Conservation (phyloP, 2,329 filamentous ascomycete genomes). For the Ascosphaera aggregata region DNA sequence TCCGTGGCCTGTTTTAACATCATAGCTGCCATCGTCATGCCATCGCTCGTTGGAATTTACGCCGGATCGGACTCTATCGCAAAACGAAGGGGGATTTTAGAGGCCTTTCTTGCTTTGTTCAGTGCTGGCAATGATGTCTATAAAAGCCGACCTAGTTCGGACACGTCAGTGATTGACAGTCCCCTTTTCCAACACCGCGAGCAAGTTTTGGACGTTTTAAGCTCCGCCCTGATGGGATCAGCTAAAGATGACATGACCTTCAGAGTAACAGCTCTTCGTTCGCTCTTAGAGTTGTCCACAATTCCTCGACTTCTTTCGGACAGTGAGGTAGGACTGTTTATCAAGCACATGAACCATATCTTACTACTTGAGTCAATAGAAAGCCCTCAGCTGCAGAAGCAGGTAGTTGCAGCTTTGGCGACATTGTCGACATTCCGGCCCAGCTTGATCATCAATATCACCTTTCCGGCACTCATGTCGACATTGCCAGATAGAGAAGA, state of each 20-base stretch:
- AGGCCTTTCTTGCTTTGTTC: conserved; percentile 34
- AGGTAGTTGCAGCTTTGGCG: conserved; percentile 33
- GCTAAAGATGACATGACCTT: conserved; percentile 28
- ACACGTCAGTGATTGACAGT: conserved; percentile 21
- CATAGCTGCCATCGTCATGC: conserved; percentile 31
- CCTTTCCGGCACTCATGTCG: conserved; percentile 42
- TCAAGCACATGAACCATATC: conserved; percentile 36
- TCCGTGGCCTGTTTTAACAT: conserved; percentile 31
- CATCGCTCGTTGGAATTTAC: conserved; percentile 35
- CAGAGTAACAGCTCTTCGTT: conserved; percentile 23
- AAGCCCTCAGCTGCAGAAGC: conserved; percentile 32
- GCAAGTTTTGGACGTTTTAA: conserved; percentile 30
- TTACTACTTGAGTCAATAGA: conserved; percentile 34
- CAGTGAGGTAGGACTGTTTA: conserved; percentile 27
- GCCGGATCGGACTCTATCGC: conserved; percentile 36
- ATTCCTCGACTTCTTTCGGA: conserved; percentile 25
- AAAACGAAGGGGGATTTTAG: conserved; percentile 38
- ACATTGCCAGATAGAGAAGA: conserved; percentile 34
- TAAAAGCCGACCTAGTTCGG: conserved; percentile 19
- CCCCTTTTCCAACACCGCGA: conserved; percentile 21
- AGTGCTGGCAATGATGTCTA: conserved; percentile 33
- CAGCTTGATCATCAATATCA: conserved; percentile 37
- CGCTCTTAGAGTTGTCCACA: conserved; percentile 22
- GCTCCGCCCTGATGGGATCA: conserved; percentile 28
- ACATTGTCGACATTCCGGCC: conserved; percentile 39